These are phyloP conservation scores for Arthroderma sp. DNA, from an alignment of 2,329 filamentous ascomycete genomes.

Conservation along the genomic window DNA sequence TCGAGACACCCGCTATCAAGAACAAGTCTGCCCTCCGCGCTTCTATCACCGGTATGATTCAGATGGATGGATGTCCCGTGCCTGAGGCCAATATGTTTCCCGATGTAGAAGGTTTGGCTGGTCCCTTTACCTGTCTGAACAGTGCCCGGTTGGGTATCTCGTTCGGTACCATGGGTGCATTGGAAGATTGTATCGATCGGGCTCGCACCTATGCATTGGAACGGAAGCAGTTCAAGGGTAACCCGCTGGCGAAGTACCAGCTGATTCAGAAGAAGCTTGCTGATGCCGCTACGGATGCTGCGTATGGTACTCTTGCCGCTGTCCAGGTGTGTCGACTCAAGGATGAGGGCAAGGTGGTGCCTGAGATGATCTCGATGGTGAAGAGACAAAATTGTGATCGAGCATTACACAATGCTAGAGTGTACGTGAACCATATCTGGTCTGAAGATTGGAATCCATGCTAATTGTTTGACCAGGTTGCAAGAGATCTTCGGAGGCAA, in stretches of 20 bases:
- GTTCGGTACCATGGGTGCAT: conserved; percentile 80
- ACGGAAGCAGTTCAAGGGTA: conserved; percentile 89
- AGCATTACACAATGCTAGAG: conserved; percentile 64
- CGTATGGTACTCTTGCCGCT: conserved; percentile 79
- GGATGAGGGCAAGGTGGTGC: conserved; percentile 72
- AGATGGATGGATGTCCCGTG: conserved; percentile 81
- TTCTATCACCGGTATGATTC: conserved; percentile 95
- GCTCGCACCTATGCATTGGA: conserved; percentile 81
- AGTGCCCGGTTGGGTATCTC: conserved; percentile 88
- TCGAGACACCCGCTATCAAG: conserved; percentile 85
- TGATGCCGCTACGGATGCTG: conserved; percentile 79
- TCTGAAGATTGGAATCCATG: conserved; percentile 16
- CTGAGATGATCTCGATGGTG: conserved; percentile 95
- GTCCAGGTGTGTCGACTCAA: conserved; percentile 87
- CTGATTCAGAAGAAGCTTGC: conserved; percentile 95
- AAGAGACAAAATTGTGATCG: conserved; percentile 96
- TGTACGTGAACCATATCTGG: conserved; percentile 21
- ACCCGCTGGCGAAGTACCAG: conserved; percentile 91
- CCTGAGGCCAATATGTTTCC: conserved; percentile 90
- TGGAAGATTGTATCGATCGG: conserved; percentile 79
- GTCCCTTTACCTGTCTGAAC: conserved; percentile 90
- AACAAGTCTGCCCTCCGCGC: conserved; percentile 91
- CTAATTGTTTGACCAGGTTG: conserved; percentile 35
- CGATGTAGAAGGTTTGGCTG: conserved; percentile 68
- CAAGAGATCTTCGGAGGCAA: conserved; percentile 98